A percentile compares a stretch with the other conserved stretches of the same genome.
These are phyloP conservation scores for Scheffersomyces parashehatae DNA, from an alignment of 1,139 yeast species.

Conservation along the genomic window DNA sequence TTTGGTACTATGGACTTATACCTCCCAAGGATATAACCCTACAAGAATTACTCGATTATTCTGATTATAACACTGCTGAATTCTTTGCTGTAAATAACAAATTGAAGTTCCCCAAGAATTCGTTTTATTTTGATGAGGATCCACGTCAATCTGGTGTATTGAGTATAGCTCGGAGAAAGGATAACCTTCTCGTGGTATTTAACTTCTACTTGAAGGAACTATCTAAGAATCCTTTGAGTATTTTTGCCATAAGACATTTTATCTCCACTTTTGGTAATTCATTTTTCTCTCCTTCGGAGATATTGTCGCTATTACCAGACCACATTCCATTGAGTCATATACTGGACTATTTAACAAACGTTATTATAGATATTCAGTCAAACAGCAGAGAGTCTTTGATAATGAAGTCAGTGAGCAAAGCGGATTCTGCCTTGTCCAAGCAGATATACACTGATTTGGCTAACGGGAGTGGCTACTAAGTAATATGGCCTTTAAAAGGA, in stretches of 20 bases:
- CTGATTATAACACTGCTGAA: conserved; percentile 40
- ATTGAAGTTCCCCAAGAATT: conserved; percentile 22
- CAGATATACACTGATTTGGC: conserved; percentile 16
- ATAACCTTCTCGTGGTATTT: conserved; percentile 19
- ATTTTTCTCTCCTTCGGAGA: conserved; percentile 23
- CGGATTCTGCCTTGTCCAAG: conserved; percentile 24
- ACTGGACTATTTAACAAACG: conserved; percentile 25
- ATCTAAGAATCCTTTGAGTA: conserved; percentile 11
- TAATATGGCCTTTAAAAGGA: too few species aligned
- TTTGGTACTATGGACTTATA: neutral
- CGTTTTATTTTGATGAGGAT: conserved; percentile 16
- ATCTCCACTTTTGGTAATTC: conserved; percentile 21
- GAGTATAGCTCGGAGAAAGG: conserved; percentile 2
- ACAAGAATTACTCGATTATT: neutral
- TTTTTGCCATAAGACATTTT: conserved; percentile 32
- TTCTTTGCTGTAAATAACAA: conserved; percentile 23
- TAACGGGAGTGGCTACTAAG: too few species aligned
- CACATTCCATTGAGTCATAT: conserved; percentile 33
- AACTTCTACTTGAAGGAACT: conserved; percentile 20
- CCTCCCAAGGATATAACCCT: neutral
- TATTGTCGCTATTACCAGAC: conserved; percentile 32
- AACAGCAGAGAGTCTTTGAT: conserved; percentile 19
- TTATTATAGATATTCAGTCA: conserved; percentile 23
- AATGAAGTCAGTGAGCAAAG: conserved; percentile 30
- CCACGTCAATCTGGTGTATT: neutral